phyloP scores from a whole-genome alignment of 495 filamentous ascomycete species.

The Choiromyces venosus region DNA sequence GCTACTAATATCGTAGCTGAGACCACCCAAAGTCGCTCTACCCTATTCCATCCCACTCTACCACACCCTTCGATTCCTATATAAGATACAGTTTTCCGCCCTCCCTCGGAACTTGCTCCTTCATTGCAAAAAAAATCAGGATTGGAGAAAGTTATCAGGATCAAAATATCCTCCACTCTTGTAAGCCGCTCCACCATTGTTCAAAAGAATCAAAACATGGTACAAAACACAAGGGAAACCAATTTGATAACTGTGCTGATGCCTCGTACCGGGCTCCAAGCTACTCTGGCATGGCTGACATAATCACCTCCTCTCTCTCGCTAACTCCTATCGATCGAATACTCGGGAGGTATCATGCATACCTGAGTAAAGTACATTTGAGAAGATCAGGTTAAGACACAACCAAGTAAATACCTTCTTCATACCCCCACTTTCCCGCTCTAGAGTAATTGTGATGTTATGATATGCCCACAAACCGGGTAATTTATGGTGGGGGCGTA shows the following conservation, averaged over 20 bases:
- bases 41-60: neutral
- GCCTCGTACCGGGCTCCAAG: neutral
- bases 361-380: neutral
- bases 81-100: neutral
- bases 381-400: neutral
- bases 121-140: neutral
- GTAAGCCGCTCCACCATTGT: neutral
- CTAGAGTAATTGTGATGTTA: neutral
- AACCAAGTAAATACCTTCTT: neutral
- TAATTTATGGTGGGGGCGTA: neutral
- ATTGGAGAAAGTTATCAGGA: neutral
- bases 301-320: neutral
- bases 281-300: neutral
- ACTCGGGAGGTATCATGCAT: neutral
- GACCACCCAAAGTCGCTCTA: neutral
- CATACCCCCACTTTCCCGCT: neutral
- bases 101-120: neutral
- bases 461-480: neutral
- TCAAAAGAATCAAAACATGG: neutral
- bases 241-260: neutral
- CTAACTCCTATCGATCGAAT: neutral
- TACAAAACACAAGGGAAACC: neutral
- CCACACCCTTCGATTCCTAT: neutral
- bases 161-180: neutral
- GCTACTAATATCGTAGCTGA: neutral